These are phyloP conservation scores for Penicillium canescens DNA, from an alignment of 495 filamentous ascomycete genomes.

Conservation along the genomic window DNA sequence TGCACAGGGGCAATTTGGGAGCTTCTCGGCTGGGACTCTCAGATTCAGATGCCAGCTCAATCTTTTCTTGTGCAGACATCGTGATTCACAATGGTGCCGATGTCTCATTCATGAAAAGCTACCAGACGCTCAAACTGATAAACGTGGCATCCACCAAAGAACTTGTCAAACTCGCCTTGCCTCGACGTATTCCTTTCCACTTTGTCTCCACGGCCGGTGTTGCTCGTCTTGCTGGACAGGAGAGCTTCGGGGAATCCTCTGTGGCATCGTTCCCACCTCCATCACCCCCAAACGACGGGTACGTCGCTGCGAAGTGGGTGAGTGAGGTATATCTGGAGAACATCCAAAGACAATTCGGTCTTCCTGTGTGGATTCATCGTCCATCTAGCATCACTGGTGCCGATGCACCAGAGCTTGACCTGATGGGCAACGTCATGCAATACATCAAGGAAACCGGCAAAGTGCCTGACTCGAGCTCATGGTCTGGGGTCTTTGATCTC, in stretches of 20 bases:
- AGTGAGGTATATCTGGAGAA: constrained; percentile 51
- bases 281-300: constrained; percentile 37
- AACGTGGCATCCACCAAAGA: constrained; percentile 49
- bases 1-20: constrained; percentile 39
- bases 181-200: constrained; percentile 45
- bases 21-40: constrained; percentile 37
- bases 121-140: constrained; percentile 33
- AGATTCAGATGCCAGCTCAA: constrained; percentile 7
- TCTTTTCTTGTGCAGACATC: constrained; percentile 36
- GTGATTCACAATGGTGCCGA: constrained; percentile 57
- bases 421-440: constrained; percentile 26
- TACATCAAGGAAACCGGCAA: constrained; percentile 16
- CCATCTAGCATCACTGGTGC: constrained; percentile 27
- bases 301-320: constrained; percentile 54
- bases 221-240: constrained; percentile 14
- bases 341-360: constrained; percentile 11
- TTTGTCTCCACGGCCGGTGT: constrained; percentile 48
- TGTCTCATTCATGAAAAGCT: constrained; percentile 50
- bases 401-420: constrained; percentile 23
- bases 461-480: constrained; percentile 17
- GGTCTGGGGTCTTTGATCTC: constrained; percentile 25
- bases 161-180: constrained; percentile 34
- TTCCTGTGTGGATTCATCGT: constrained; percentile 45
- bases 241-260: constrained; percentile 20
- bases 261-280: constrained; percentile 17